Evolutionary conservation across 2,329 filamentous ascomycete species (phyloP), one percentile per base, ranked within the genome.

Genomic region (Diaporthe ilicicola): DNA sequence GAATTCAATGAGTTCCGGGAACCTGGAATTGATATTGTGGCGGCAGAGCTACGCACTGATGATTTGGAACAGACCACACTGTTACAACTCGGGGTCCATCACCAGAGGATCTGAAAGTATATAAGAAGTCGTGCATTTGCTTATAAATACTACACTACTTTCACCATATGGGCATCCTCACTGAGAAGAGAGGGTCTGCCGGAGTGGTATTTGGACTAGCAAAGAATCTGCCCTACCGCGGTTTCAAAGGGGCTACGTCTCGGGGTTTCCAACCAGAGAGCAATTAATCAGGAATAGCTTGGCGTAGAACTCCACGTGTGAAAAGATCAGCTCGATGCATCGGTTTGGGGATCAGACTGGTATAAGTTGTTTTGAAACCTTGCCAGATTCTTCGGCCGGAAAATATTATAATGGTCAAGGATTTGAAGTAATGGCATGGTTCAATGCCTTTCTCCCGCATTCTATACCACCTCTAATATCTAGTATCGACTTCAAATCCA

Each of bases 241-340:
- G 59, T 62, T 62, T 62, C 59, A 62, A 62, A 42, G 59, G 55
- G 12, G 19, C 12, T 42, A 48, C 42, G 27, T 48, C 56, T 62
- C 56, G 37, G 24, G 54, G 54, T 19, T 24, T 22, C 27, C 42
- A 2, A 39, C 37, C 37, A 15, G 37, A 5, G 7, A 10, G 37
- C 37, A 17, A 42, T 27, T 19, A 4, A 10, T 29, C 8, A 2
- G 29, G 3, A 32, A 48, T 10, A 22, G 22, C 17, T 24, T 22
- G 37, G 4, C 15, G n/a, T n/a, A 42, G 55, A 27, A 19, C 29
- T 15, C 55, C 55, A 59, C 37, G 55, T 27, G 55, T 24, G 42
- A 13, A 32, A 32, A 24, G 37, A 34, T 24, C 10, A 24, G 29
- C 59, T 62, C 59, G 19, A 34, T 12, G 42, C 42, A 34, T 34